A percentile compares a stretch with the other conserved stretches of the same genome.
Evolutionary conservation across 352 stramenopile genomes (phyloP).

Genomic region (Globisporangium solare): DNA sequence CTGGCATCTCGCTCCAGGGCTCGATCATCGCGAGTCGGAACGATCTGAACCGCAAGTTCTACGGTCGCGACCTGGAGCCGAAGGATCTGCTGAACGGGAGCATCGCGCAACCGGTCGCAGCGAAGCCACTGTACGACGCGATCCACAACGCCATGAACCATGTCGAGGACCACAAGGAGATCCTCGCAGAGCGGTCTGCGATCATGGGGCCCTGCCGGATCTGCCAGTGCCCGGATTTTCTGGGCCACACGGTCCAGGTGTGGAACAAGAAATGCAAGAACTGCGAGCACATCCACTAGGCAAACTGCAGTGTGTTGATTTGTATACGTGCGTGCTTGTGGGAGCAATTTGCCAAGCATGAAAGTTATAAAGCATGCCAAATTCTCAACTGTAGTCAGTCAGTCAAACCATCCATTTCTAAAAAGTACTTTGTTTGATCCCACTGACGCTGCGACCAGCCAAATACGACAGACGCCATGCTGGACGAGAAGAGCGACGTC

Average conservation of each 20-base stretch:
- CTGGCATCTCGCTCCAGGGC: conserved; percentile 86
- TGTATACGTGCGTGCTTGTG: neutral
- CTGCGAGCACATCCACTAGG: conserved; percentile 21
- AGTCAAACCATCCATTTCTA: too few relatives aligned
- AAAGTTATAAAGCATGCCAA: too few relatives aligned
- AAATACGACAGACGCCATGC: neutral
- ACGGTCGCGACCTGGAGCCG: conserved; percentile 61
- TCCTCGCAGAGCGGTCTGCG: conserved; percentile 1
- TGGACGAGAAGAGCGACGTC: too few relatives aligned
- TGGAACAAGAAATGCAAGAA: conserved; percentile 31
- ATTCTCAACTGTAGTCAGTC: too few relatives aligned
- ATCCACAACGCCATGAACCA: conserved; percentile 38
- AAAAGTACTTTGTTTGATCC: neutral
- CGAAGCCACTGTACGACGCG: conserved; percentile 52
- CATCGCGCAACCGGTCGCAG: conserved; percentile 36
- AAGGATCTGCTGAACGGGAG: conserved; percentile 38
- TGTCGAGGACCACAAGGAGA: neutral
- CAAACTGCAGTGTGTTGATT: neutral
- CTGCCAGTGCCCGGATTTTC: conserved; percentile 17
- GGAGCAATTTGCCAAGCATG: too few relatives aligned
- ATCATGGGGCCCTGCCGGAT: conserved; percentile 18
- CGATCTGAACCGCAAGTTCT: conserved; percentile 91
- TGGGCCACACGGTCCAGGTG: conserved; percentile 20
- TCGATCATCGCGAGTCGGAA: conserved; percentile 79
- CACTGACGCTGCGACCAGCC: neutral